phyloP scores from a whole-genome alignment of 768 basidiomycete species.

The Exsudoporus frostii region DNA sequence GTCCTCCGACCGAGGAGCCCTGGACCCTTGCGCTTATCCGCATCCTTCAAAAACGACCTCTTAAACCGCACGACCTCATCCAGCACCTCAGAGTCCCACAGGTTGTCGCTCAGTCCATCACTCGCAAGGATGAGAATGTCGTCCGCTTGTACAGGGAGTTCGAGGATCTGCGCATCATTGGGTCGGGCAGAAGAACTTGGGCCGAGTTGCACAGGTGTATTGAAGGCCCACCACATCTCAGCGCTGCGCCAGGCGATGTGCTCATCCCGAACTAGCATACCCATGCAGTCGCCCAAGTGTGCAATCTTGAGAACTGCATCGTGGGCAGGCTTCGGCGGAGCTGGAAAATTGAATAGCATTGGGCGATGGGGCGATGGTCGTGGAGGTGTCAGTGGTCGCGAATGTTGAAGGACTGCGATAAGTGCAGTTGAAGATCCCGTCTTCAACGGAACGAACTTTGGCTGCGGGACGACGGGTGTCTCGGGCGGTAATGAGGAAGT shows the following conservation, averaged over 20 bases:
- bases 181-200: constrained; percentile 61
- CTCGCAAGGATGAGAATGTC: constrained; percentile 80
- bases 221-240: constrained; percentile 91
- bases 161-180: constrained; percentile 63
- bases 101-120: constrained; percentile 81
- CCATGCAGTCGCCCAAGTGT: constrained; percentile 85
- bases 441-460: constrained; percentile 40
- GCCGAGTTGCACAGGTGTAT: constrained; percentile 64
- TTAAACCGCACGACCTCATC: constrained; percentile 73
- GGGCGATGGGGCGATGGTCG: constrained; percentile 18
- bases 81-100: constrained; percentile 85
- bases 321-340: constrained; percentile 34
- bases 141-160: constrained; percentile 63
- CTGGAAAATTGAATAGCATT: constrained; percentile 14
- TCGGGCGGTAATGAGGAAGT: constrained; percentile 14
- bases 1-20: constrained; percentile 45
- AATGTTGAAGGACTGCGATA: constrained; percentile 58
- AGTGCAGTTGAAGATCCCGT: constrained; percentile 69
- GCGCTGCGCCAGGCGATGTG: constrained; percentile 81
- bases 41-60: constrained; percentile 32
- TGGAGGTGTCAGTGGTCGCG: constrained; percentile 15
- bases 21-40: constrained; percentile 10
- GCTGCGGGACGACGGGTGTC: constrained; percentile 12
- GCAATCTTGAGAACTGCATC: constrained; percentile 76
- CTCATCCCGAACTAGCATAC: constrained; percentile 77